Evolutionary conservation across 345 rosid species (phyloP).

Genomic region (Salix caprea): DNA sequence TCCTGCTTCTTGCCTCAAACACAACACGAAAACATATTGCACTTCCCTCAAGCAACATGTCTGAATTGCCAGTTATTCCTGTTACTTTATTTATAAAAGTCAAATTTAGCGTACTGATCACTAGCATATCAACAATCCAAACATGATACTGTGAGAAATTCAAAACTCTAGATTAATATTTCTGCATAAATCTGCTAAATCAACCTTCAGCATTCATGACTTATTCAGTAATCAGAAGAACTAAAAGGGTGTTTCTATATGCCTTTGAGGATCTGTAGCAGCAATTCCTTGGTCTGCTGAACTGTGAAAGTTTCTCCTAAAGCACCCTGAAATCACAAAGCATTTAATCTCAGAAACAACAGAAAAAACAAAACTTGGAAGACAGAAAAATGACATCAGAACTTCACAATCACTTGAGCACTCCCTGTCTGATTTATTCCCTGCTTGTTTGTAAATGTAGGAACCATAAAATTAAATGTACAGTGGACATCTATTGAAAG

Average conservation of each 20-base stretch:
- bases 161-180: neutral
- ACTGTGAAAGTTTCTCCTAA: constrained; percentile 24
- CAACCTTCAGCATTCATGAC: neutral
- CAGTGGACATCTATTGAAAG: too few relatives aligned
- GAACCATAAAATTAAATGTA: neutral
- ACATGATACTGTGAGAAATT: neutral
- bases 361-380: neutral
- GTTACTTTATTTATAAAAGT: too few relatives aligned
- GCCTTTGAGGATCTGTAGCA: constrained; percentile 38
- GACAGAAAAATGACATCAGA: neutral
- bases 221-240: neutral
- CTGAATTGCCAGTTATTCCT: too few relatives aligned
- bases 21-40: neutral
- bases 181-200: neutral
- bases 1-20: neutral
- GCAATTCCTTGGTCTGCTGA: constrained; percentile 29
- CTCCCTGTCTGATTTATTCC: neutral
- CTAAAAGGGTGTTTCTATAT: constrained; percentile 11
- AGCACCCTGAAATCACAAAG: constrained; percentile 32
- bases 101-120: neutral
- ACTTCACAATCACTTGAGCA: neutral
- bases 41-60: too few relatives aligned
- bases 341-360: neutral
- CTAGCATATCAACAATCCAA: too few relatives aligned
- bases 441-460: neutral